Evolutionary conservation across 176 grass and related monocot genomes (phyloP).

Genomic region (Triticum dicoccoides): DNA sequence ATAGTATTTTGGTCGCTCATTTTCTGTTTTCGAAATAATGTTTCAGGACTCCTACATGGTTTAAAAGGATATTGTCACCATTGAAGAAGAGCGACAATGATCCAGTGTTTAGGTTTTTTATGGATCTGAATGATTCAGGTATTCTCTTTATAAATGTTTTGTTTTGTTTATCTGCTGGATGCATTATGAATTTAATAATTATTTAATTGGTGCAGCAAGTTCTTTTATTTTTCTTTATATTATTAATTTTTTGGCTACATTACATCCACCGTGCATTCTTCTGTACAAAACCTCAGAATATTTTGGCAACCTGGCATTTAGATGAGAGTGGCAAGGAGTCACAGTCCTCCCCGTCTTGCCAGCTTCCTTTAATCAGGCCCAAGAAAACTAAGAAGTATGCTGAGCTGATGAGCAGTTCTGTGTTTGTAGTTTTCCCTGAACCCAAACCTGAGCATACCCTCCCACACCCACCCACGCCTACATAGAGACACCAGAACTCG

Average conservation of each 20-base stretch:
- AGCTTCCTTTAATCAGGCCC: neutral
- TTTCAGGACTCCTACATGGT: slow-evolving; percentile 70
- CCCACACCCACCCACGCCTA: neutral
- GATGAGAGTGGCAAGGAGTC: neutral
- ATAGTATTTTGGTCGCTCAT: neutral
- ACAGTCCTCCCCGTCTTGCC: neutral
- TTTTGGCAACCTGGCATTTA: neutral
- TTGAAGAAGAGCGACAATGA: slow-evolving; percentile 65
- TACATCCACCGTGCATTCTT: neutral
- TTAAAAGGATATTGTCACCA: slow-evolving; percentile 66
- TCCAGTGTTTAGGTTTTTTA: slow-evolving; percentile 95
- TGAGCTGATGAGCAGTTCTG: neutral
- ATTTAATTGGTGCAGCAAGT: neutral
- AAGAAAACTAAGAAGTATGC: neutral
- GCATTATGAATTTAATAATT: neutral
- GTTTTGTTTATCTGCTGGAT: slow-evolving; percentile 8
- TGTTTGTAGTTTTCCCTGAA: neutral
- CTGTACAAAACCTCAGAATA: neutral
- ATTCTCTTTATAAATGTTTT: slow-evolving; percentile 3
- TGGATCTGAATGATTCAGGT: slow-evolving; percentile 98
- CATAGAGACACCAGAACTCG: neutral
- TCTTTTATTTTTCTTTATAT: neutral
- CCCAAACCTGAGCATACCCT: neutral
- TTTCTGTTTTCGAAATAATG: neutral
- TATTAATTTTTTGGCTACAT: neutral